Conservation (phyloP, 23 red algal species). For the Agarophyton chilense region DNA sequence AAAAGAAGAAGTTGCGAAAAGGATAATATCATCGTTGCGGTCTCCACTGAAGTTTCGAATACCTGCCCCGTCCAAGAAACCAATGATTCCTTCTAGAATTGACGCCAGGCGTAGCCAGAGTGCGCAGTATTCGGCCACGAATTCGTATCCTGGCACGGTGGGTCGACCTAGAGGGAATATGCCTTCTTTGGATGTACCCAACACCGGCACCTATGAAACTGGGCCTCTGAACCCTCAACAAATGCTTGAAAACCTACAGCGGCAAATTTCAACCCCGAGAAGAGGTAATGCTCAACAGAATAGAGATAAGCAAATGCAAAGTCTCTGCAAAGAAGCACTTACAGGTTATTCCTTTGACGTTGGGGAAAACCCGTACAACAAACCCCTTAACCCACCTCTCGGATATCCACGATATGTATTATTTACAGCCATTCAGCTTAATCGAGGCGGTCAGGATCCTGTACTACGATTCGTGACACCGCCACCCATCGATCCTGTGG, state of each 20-base stretch:
- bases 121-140: background rate
- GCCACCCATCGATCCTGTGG: constrained; percentile 4
- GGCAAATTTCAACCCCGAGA: constrained; percentile 4
- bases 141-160: background rate
- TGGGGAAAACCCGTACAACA: constrained; percentile 64
- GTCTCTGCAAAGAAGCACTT: constrained; percentile 9
- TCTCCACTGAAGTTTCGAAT: constrained; percentile 20
- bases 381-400: constrained; percentile 31
- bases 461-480: constrained; percentile 41
- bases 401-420: constrained; percentile 23
- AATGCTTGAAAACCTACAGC: constrained; percentile 4
- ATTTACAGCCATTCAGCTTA: constrained; percentile 33
- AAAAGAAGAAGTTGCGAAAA: constrained; percentile 43
- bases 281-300: background rate
- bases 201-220: background rate
- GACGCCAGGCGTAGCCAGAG: background rate
- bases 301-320: constrained; percentile 14
- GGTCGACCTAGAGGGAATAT: background rate
- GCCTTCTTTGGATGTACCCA: background rate
- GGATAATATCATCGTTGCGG: constrained; percentile 24
- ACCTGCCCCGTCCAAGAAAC: background rate
- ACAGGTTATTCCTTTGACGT: constrained; percentile 27
- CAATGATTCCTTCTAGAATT: constrained; percentile 21
- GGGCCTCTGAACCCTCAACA: background rate
- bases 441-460: constrained; percentile 26